These are phyloP conservation scores for Microsporum ferrugineum DNA, from an alignment of 2,329 filamentous ascomycete species.

Conservation along the genomic window DNA sequence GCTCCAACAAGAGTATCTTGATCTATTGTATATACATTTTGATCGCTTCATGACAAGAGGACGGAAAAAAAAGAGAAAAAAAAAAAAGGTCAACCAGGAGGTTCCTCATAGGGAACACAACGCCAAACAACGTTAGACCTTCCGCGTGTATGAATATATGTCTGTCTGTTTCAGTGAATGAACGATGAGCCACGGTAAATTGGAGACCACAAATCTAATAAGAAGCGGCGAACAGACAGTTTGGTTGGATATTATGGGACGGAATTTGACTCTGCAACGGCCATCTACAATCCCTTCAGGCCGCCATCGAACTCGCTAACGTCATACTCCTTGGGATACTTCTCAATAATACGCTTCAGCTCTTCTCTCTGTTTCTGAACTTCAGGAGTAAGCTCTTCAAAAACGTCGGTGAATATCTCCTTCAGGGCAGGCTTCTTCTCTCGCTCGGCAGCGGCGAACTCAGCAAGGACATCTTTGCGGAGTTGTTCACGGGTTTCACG, in stretches of 20 bases:
- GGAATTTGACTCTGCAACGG: background rate
- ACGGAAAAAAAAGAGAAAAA: background rate
- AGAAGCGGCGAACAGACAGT: background rate
- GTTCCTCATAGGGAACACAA: background rate
- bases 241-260: background rate
- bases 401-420: slow-evolving; percentile 69
- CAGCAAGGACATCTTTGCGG: slow-evolving; percentile 65
- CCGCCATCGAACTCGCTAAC: slow-evolving; percentile 64
- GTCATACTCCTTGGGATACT: slow-evolving; percentile 90
- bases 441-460: slow-evolving; percentile 60
- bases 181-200: background rate
- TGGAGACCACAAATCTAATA: background rate
- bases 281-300: slow-evolving; percentile 46
- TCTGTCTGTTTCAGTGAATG: background rate
- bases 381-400: slow-evolving; percentile 76
- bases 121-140: background rate
- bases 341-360: slow-evolving; percentile 64
- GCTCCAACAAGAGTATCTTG: background rate
- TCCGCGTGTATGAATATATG: background rate
- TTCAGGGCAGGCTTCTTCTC: slow-evolving; percentile 45
- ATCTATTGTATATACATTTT: slow-evolving; percentile 1
- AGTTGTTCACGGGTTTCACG: slow-evolving; percentile 55
- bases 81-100: background rate
- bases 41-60: background rate
- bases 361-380: slow-evolving; percentile 62